Percentiles rank a stretch among this genome's conserved stretches.
Evolutionary conservation across 306 rosid genomes (phyloP).

Genomic region (Vachellia collinsii): DNA sequence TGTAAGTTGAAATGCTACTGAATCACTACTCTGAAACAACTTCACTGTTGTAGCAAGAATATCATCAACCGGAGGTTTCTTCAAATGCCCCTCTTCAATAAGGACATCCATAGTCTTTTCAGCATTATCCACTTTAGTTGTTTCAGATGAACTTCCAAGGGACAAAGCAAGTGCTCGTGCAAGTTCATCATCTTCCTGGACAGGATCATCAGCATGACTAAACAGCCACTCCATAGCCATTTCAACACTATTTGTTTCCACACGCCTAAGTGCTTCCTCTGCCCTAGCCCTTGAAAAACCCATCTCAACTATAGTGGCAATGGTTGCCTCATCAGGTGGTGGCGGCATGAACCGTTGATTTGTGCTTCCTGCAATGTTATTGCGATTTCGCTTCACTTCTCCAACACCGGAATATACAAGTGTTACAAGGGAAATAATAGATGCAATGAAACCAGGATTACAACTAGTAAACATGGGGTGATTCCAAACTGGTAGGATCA

Average conservation of each 20-base stretch:
- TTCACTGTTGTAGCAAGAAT: conserved; percentile 77
- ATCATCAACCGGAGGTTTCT: conserved; percentile 93
- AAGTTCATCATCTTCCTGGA: conserved; percentile 98
- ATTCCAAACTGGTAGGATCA: conserved; percentile 87
- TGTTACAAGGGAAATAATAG: conserved; percentile 83
- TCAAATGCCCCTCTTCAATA: conserved; percentile 72
- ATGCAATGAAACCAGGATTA: conserved; percentile 82
- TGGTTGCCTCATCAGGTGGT: conserved; percentile 91
- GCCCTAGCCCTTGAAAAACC: conserved; percentile 98
- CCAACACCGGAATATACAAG: conserved; percentile 96
- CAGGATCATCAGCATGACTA: conserved; percentile 95
- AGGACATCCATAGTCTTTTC: conserved; percentile 78
- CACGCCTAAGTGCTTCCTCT: conserved; percentile 95
- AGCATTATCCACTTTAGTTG: conserved; percentile 74
- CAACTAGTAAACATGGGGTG: conserved; percentile 81
- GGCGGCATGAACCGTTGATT: conserved; percentile 80
- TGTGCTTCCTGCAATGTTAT: conserved; percentile 66
- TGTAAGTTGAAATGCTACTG: conserved; percentile 85
- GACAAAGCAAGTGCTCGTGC: conserved; percentile 96
- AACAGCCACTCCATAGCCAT: conserved; percentile 99
- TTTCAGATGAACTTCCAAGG: conserved; percentile 87
- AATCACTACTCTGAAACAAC: conserved; percentile 85
- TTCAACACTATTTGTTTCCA: conserved; percentile 96
- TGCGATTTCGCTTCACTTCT: conserved; percentile 84
- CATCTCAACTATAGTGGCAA: conserved; percentile 93